These are phyloP conservation scores for Aspergillus hiratsukae DNA, from an alignment of 2,329 filamentous ascomycete genomes.

Conservation along the genomic window DNA sequence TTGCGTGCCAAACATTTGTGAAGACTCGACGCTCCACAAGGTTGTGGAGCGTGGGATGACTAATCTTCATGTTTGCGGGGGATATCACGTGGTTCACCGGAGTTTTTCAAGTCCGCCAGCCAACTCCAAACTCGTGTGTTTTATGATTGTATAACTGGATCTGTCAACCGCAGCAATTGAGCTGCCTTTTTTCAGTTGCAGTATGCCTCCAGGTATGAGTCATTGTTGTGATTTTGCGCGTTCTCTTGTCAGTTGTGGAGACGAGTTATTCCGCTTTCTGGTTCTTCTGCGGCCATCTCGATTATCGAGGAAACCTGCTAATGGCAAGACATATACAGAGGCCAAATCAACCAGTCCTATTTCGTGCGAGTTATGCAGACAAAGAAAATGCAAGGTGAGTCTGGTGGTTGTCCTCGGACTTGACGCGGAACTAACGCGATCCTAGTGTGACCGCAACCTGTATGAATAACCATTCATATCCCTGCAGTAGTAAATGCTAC, in stretches of 20 bases:
- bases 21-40: background rate
- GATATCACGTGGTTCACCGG: background rate
- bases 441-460: constrained; percentile 16
- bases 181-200: background rate
- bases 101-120: background rate
- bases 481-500: background rate
- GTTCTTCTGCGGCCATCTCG: no score
- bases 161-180: background rate
- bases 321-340: background rate
- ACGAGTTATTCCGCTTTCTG: no score
- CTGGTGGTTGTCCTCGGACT: no score
- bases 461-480: background rate
- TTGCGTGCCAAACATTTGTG: background rate
- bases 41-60: background rate
- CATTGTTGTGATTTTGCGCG: background rate
- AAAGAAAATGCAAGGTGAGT: constrained; percentile 18
- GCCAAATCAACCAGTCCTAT: background rate
- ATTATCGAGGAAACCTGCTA: background rate
- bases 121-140: background rate
- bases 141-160: background rate
- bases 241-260: background rate
- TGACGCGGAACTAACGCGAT: background rate
- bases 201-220: background rate
- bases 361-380: constrained; percentile 16
- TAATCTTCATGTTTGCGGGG: background rate